These are phyloP conservation scores for Plasmopara muralis DNA, from an alignment of 352 stramenopile species.

Conservation along the genomic window DNA sequence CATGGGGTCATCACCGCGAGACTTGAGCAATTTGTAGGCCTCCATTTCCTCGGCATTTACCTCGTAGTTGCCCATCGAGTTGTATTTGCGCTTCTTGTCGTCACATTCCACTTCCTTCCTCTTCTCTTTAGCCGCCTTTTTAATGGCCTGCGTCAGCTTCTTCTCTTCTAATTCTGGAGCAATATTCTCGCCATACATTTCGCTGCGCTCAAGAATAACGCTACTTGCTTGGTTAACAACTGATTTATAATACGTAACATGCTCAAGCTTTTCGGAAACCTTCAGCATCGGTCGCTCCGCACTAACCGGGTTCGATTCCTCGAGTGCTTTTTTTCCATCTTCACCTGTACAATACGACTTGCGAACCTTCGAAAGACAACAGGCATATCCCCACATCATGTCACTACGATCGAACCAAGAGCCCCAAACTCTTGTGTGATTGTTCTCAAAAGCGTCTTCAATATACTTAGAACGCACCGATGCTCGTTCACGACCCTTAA, in stretches of 20 bases:
- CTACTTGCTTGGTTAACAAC: constrained; percentile 1
- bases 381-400: constrained; percentile 96
- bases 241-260: constrained; percentile 7
- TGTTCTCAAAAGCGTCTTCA: constrained; percentile 94
- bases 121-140: constrained; percentile 65
- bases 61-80: constrained; percentile 86
- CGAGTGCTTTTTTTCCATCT: constrained; percentile 86
- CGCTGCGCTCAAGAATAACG: constrained; percentile 54
- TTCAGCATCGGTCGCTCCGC: constrained; percentile 50
- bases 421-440: constrained; percentile 96
- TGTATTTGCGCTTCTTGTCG: constrained; percentile 92
- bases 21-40: constrained; percentile 90
- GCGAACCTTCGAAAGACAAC: constrained; percentile 92
- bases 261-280: constrained; percentile 16
- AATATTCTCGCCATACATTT: constrained; percentile 89
- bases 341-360: constrained; percentile 95
- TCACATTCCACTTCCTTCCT: constrained; percentile 39
- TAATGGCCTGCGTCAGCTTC: constrained; percentile 83
- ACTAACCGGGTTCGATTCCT: constrained; percentile 61
- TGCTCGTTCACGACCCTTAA: constrained; percentile 73
- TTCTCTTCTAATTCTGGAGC: constrained; percentile 63
- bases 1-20: constrained; percentile 89
- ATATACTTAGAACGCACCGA: constrained; percentile 95
- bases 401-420: constrained; percentile 95
- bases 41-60: constrained; percentile 96